Evolutionary conservation across 139 green algal genomes (phyloP).

Genomic region (Chlorella sorokiniana): DNA sequence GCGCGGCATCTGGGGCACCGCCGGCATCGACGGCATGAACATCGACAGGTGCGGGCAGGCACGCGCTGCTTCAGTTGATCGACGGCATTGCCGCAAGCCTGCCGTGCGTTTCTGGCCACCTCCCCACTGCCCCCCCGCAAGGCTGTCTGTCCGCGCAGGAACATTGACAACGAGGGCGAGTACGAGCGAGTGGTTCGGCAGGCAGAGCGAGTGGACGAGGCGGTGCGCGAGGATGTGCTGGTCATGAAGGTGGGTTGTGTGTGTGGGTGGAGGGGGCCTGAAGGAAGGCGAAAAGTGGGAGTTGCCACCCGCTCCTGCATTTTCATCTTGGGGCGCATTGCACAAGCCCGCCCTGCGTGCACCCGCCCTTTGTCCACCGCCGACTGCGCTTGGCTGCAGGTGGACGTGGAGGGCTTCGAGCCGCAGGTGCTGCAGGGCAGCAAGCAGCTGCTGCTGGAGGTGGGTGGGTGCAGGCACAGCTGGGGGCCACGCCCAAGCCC

Average conservation of each 20-base stretch:
- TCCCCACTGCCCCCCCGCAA: neutral
- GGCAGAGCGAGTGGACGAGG: slow-evolving; percentile 49
- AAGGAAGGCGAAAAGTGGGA: too few species aligned
- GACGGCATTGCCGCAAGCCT: too few species aligned
- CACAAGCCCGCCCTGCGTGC: neutral
- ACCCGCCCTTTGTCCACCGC: neutral
- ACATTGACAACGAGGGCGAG: slow-evolving; percentile 46
- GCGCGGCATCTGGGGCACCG: slow-evolving; percentile 73
- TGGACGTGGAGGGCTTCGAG: slow-evolving; percentile 83
- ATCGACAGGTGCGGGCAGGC: slow-evolving; percentile 54
- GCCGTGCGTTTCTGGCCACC: neutral
- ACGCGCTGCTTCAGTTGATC: neutral
- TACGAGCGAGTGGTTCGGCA: slow-evolving; percentile 42
- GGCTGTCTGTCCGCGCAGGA: slow-evolving; percentile 1
- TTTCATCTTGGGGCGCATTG: too few species aligned
- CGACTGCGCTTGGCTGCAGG: neutral
- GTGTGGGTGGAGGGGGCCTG: too few species aligned
- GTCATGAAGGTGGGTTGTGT: slow-evolving; percentile 51
- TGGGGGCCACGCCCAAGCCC: too few species aligned
- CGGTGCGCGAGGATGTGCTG: slow-evolving; percentile 44
- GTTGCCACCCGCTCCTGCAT: too few species aligned
- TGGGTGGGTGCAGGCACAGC: neutral
- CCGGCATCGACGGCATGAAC: slow-evolving; percentile 70
- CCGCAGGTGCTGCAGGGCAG: slow-evolving; percentile 22
- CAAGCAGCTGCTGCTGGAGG: slow-evolving; percentile 33